These are phyloP conservation scores for Ceratocystis ficicola DNA, from an alignment of 2,329 filamentous ascomycete genomes.

Conservation along the genomic window DNA sequence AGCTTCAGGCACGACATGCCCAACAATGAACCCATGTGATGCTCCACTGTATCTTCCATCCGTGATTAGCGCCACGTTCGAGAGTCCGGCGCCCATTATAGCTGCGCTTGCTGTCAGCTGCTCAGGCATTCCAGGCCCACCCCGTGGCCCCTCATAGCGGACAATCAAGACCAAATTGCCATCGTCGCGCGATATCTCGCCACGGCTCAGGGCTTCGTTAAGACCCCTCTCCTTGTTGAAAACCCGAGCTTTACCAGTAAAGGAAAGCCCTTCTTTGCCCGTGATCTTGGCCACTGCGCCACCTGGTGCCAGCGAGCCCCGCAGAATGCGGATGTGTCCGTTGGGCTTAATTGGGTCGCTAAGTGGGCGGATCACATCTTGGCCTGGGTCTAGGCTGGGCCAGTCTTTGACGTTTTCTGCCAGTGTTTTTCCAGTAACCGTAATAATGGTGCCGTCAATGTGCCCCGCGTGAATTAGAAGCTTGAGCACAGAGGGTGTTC, in stretches of 20 bases:
- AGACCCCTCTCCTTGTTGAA: constrained; percentile 79
- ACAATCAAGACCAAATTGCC: constrained; percentile 85
- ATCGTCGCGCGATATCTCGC: constrained; percentile 39
- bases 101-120: constrained; percentile 79
- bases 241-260: constrained; percentile 68
- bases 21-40: constrained; percentile 84
- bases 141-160: constrained; percentile 85
- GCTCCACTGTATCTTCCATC: constrained; percentile 85
- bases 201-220: constrained; percentile 61
- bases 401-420: constrained; percentile 67
- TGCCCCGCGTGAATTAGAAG: constrained; percentile 64
- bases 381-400: constrained; percentile 64
- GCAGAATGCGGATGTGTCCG: constrained; percentile 79
- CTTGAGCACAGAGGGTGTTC: constrained; percentile 76
- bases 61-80: constrained; percentile 80
- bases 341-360: constrained; percentile 61
- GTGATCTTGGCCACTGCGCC: constrained; percentile 95
- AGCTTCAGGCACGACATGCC: constrained; percentile 84
- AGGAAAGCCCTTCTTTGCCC: constrained; percentile 77
- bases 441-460: constrained; percentile 65
- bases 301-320: constrained; percentile 75
- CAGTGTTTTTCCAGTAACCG: constrained; percentile 73
- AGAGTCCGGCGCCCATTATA: constrained; percentile 83
- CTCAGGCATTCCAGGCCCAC: constrained; percentile 92
- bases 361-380: constrained; percentile 71